Base-by-base conservation (phyloP, 768 basidiomycete species). In the Lactarius hengduanensis region DNA sequence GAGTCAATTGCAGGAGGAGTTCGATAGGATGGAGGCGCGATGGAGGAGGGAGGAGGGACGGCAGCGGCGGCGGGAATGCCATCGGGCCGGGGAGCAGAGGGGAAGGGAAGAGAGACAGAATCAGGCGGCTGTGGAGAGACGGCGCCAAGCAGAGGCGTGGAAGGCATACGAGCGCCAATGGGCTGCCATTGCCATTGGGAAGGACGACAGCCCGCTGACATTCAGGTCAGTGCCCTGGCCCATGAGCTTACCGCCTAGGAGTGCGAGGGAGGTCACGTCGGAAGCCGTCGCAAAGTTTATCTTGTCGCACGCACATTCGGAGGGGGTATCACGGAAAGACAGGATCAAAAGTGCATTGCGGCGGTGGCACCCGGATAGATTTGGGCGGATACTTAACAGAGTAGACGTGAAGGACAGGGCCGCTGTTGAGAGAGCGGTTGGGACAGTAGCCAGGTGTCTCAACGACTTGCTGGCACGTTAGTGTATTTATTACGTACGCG, bases 321-420 rank as follows among this genome's bases (percentile, higher is more conserved):
- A 77, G 64, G 78, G 77, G 10, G 80, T 84, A 68, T 78, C 86
- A 43, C 81, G 80, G 68, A 90, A 85, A 74, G 89, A 91, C 62
- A 81, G 89, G 65, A 82, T 91, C 66, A 83, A 85, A 56, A 79
- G 75, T 32, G 90, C 88, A 0, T 81, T 89, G 74, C 82, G 89
- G 26, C 80, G 89, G 53, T 92, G 90, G 90, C 91, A 94, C 73
- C 92, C 91, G 3, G 91, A 93, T 75, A 78, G 89, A 55, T 92
- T 92, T 77, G 77, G 82, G 64, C 78, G 88, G 45, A 67, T 89
- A 53, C 74, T 89, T 61, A 74, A 71, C 16, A 80, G 84, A 71
- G 84, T 91, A 2, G 73, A 71, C 4, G 82, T 81, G 43, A 76
- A 77, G 57, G 89, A 92, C 43, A 83, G 72, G 71, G 77, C 68